These are phyloP conservation scores for Tuctoria greenei DNA, from an alignment of 176 grass and related monocot species.

Conservation along the genomic window DNA sequence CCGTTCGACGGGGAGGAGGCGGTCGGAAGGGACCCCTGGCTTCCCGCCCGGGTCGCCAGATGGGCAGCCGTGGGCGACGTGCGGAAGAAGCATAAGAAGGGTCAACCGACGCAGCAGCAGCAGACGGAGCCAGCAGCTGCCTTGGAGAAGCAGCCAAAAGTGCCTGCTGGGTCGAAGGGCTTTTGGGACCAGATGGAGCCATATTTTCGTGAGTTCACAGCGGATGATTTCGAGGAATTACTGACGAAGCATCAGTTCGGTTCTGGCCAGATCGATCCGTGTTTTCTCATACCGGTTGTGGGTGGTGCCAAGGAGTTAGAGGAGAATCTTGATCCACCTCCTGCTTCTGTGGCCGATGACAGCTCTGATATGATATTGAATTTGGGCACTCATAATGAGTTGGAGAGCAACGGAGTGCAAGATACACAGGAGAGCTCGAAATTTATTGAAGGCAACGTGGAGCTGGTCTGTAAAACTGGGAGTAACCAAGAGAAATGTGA, in stretches of 20 bases:
- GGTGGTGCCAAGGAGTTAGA: slow-evolving; percentile 29
- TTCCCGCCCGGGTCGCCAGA: slow-evolving; percentile 58
- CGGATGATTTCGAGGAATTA: slow-evolving; percentile 58
- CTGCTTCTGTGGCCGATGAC: slow-evolving; percentile 19
- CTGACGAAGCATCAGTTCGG: slow-evolving; percentile 31
- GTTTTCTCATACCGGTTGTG: slow-evolving; percentile 49
- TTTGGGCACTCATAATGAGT: slow-evolving; percentile 26
- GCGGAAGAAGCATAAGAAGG: slow-evolving; percentile 66
- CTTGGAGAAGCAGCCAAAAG: slow-evolving; percentile 19
- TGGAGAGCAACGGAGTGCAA: slow-evolving; percentile 17
- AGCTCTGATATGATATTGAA: not conserved
- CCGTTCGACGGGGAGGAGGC: slow-evolving; percentile 84
- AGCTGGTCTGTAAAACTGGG: slow-evolving; percentile 17
- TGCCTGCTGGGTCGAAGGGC: slow-evolving; percentile 34
- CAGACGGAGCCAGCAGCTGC: slow-evolving; percentile 15
- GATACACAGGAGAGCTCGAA: slow-evolving; percentile 34
- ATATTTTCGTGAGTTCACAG: slow-evolving; percentile 62
- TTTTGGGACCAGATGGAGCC: slow-evolving; percentile 74
- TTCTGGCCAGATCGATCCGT: slow-evolving; percentile 46
- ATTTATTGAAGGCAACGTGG: slow-evolving; percentile 17
- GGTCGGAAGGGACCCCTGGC: slow-evolving; percentile 39
- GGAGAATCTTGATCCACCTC: slow-evolving; percentile 12
- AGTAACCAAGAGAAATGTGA: slow-evolving; percentile 28
- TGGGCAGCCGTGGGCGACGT: slow-evolving; percentile 57
- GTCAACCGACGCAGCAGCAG: slow-evolving; percentile 26